Evolutionary conservation across 2,329 filamentous ascomycete species (phyloP), one percentile per base, ranked within the genome.

Genomic region (Xylogone sp.): DNA sequence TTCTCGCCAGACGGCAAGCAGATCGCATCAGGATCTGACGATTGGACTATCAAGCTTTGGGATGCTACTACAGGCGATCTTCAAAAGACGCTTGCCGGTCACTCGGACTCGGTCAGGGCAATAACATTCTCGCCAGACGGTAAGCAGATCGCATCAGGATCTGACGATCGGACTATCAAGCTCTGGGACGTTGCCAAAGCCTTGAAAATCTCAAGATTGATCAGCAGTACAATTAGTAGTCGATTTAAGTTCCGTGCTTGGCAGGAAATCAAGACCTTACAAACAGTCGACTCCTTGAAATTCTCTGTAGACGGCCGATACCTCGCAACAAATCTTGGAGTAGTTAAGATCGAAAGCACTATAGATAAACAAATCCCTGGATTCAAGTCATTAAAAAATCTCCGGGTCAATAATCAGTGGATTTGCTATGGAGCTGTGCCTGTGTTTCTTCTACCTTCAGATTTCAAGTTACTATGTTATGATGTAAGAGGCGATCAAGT

Each of bases 401-500:
- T 59, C 42, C 21, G 18, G 43, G 52, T 55, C n/a, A 42, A 20
- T 21, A 43, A 58, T 44, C 29, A 54, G 34, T 59, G 53, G 53
- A 56, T 59, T 54, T 52, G 27, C 43, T 59, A 56, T 56, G 50
- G 50, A 46, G 47, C 16, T 6, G 22, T 54, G 27, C 51, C 43
- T 52, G 19, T 56, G 13, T 51, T 58, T 51, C 21, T n/a, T 39
- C 34, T 59, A 27, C 46, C 51, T 29, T 50, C 21, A 18, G 56
- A 56, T 50, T 52, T 58, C 43, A 9, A 46, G 22, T 31, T 22
- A 54, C 18, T 12, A 53, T 49, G 56, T 47, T 43, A 53, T 54
- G 53, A 58, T 52, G 31, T 49, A 46, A 43, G 22, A 52, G 53
- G 51, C 20, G 48, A 59, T 54, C 51, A 52, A 56, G 18, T 59